Percentiles rank a stretch among this genome's conserved stretches.
Conservation (phyloP, 2,329 filamentous ascomycete genomes). For the Fusarium austroafricanum region DNA sequence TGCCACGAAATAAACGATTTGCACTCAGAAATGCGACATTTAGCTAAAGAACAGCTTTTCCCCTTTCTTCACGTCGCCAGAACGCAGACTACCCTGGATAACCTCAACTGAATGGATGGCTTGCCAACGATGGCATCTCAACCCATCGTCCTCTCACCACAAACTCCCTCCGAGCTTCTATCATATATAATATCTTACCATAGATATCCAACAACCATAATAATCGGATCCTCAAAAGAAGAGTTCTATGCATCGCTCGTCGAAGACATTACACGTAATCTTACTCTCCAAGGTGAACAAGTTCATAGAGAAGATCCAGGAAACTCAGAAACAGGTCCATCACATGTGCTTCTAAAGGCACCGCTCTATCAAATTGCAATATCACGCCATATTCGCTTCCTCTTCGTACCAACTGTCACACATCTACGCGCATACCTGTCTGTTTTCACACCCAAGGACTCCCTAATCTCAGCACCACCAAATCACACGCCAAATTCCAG, state of each 20-base stretch:
- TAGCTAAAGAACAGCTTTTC: background rate
- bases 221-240: slow-evolving; percentile 75
- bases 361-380: slow-evolving; percentile 76
- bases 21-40: background rate
- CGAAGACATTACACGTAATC: slow-evolving; percentile 55
- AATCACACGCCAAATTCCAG: slow-evolving; percentile 16
- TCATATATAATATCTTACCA: slow-evolving; percentile 70
- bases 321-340: background rate
- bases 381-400: slow-evolving; percentile 74
- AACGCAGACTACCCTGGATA: slow-evolving; percentile 31
- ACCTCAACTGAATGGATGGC: background rate
- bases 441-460: slow-evolving; percentile 58
- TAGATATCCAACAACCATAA: slow-evolving; percentile 69
- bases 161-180: slow-evolving; percentile 71
- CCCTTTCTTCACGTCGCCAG: background rate
- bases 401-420: slow-evolving; percentile 80
- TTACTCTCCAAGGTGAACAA: slow-evolving; percentile 12
- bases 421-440: slow-evolving; percentile 81
- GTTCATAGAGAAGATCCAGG: background rate
- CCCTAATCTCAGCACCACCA: slow-evolving; percentile 54
- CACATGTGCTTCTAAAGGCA: slow-evolving; percentile 63
- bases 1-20: background rate
- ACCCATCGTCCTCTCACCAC: slow-evolving; percentile 63
- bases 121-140: slow-evolving; percentile 30
- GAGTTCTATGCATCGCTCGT: slow-evolving; percentile 73